A percentile compares a stretch with the other conserved stretches of the same genome.
These are phyloP conservation scores for Colletotrichum sp. DNA, from an alignment of 2,329 filamentous ascomycete genomes.

Conservation along the genomic window DNA sequence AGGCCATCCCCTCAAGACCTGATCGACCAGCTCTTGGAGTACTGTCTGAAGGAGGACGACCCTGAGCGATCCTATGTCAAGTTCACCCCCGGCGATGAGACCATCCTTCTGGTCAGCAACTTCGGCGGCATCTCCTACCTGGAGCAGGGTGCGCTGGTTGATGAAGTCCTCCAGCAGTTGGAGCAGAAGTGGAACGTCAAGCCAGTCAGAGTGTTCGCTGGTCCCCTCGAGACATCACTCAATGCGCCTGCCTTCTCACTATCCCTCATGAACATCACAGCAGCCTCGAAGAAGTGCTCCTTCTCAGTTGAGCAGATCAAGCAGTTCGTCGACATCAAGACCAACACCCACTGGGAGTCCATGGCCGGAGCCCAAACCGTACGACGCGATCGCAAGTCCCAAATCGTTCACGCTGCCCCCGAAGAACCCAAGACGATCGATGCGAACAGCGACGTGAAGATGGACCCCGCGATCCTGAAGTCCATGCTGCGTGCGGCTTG, in stretches of 20 bases:
- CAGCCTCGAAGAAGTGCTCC: constrained; percentile 45
- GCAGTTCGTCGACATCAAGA: constrained; percentile 67
- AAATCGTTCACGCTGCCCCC: constrained; percentile 43
- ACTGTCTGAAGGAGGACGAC: constrained; percentile 64
- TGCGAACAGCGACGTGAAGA: constrained; percentile 44
- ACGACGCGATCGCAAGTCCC: constrained; percentile 41
- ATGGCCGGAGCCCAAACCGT: constrained; percentile 50
- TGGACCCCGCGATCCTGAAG: constrained; percentile 58
- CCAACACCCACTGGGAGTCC: constrained; percentile 61
- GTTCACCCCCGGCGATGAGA: constrained; percentile 52
- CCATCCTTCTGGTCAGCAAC: constrained; percentile 61
- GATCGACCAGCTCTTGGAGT: constrained; percentile 61
- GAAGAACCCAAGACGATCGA: constrained; percentile 41
- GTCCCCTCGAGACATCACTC: constrained; percentile 73
- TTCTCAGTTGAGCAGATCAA: constrained; percentile 61
- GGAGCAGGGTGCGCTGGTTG: constrained; percentile 59
- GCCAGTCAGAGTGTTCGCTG: constrained; percentile 61
- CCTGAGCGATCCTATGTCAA: constrained; percentile 54
- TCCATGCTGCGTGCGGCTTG: constrained; percentile 60
- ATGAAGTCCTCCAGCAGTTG: constrained; percentile 58
- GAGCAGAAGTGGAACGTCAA: constrained; percentile 49
- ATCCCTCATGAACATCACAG: constrained; percentile 65
- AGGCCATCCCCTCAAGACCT: constrained; percentile 52
- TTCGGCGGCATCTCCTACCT: constrained; percentile 64
- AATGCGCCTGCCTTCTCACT: constrained; percentile 76